Evolutionary conservation across 2,329 filamentous ascomycete genomes (phyloP).

Genomic region (Cladosporium sp.): DNA sequence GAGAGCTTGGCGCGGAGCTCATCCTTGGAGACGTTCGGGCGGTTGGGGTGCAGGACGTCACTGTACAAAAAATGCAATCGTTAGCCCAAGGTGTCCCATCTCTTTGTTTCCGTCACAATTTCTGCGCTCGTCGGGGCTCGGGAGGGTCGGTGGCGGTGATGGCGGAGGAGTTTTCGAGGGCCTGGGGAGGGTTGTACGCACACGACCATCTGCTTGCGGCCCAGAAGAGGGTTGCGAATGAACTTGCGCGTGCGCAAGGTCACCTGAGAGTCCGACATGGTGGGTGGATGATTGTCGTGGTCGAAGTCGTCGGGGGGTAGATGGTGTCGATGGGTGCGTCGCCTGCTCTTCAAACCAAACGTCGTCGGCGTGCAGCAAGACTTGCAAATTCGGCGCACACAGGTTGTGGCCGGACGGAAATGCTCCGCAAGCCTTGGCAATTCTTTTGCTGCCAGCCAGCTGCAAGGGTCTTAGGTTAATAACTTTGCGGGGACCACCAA

Average conservation of each 20-base stretch:
- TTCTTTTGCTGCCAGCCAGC: neutral
- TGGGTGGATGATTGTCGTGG: constrained; percentile 42
- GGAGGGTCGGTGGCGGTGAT: constrained; percentile 1
- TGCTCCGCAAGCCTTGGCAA: neutral
- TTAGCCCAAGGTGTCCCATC: constrained; percentile 10
- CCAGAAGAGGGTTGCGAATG: constrained; percentile 99
- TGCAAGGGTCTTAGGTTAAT: too few relatives aligned
- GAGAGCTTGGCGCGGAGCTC: constrained; percentile 94
- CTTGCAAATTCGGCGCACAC: too few relatives aligned
- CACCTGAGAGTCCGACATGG: constrained; percentile 73
- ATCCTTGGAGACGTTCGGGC: constrained; percentile 97
- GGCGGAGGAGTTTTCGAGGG: neutral
- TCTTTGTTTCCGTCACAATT: constrained; percentile 2
- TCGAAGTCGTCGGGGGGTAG: constrained; percentile 12
- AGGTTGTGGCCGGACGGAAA: neutral
- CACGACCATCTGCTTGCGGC: constrained; percentile 99
- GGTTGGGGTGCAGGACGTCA: constrained; percentile 98
- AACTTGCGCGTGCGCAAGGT: constrained; percentile 92
- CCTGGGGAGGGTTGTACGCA: constrained; percentile 37
- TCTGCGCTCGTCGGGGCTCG: constrained; percentile 7
- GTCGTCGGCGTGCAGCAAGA: too few relatives aligned
- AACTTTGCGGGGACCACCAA: too few relatives aligned
- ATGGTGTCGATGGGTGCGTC: constrained; percentile 1
- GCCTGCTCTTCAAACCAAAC: neutral
- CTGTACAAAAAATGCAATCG: constrained; percentile 45